Percentiles rank a stretch among this genome's conserved stretches.
Conservation (phyloP, 176 grass and related monocot species). For the Oryza brachyantha region DNA sequence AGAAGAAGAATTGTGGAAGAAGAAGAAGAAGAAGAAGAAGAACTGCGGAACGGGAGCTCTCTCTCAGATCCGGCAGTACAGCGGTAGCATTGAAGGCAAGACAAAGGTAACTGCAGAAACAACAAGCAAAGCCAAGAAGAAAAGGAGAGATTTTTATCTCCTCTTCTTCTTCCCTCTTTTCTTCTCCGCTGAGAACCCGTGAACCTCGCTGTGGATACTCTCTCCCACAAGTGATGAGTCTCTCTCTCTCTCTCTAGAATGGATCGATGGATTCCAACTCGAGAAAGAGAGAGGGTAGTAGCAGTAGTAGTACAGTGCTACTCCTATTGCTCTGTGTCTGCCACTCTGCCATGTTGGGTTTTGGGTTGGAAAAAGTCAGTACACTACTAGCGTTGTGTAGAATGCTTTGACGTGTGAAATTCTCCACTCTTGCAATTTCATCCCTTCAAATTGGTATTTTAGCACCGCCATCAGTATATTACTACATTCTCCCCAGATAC, state of each 20-base stretch:
- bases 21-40: not conserved
- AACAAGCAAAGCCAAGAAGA: not conserved
- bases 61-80: slow-evolving; percentile 42
- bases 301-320: not conserved
- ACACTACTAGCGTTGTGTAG: not conserved
- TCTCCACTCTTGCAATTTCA: not conserved
- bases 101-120: slow-evolving; percentile 33
- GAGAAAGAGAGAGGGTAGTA: not conserved
- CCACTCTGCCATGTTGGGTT: not conserved
- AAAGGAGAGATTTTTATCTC: not conserved
- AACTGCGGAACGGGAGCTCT: slow-evolving; percentile 16
- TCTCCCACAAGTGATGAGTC: not conserved
- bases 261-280: not conserved
- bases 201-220: not conserved
- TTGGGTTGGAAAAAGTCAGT: not conserved
- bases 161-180: not conserved
- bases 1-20: not conserved
- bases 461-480: no score
- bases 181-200: slow-evolving; percentile 2
- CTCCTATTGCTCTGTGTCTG: not conserved
- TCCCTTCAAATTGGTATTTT: not conserved
- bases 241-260: not conserved
- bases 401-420: not conserved
- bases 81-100: slow-evolving; percentile 40
- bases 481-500: no score